Base-by-base conservation (phyloP, 2,329 filamentous ascomycete genomes). In the Arthrobotrys musiformis region DNA sequence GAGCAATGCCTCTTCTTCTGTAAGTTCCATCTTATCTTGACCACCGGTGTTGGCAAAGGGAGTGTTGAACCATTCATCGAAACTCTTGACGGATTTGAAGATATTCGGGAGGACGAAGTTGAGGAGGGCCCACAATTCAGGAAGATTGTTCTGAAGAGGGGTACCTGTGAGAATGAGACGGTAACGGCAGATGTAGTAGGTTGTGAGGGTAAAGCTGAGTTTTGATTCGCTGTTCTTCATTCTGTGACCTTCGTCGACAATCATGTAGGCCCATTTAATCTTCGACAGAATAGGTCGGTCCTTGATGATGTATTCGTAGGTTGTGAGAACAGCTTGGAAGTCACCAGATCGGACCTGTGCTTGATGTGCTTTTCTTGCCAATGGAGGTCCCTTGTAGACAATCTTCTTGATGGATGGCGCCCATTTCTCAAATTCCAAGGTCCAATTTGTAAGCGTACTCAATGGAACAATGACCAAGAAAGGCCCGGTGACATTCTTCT, bases 241-340 rank as follows among this genome's bases (percentile, higher is more conserved):
- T 83, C 95, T 93, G 84, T 99, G 95, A 85, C 95, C 95, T 86
- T 99, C 95, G 82, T 99, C 95, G 80, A 99, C 95, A 81, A 99
- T 98, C 95, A 99, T 98, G 85, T 99, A 95, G 81, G 97, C 91
- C 95, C 95, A 99, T 85, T 98, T 98, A 85, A 99, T 94, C 87
- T 98, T 98, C 86, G 93, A 96, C 11, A 99, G 86, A 80, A 99
- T 88, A 0, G 94, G 94, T 37, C 95, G 90, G 82, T 99, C 95
- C 86, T 98, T 99, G 88, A 99, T 99, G 85, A 99, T 96, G 85
- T 98, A 99, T 84, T 99, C 95, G 85, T 99, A 99, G 0, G 95
- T 99, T 1, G 95, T 99, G 73, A 99, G 88, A 9, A 99, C 86
- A 58, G 99, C 95, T 84, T 99, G 95, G 88, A 99, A 99, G 70